Evolutionary conservation across 148 eudicot genomes (phyloP).

Genomic region (Gaultheria prostrata): DNA sequence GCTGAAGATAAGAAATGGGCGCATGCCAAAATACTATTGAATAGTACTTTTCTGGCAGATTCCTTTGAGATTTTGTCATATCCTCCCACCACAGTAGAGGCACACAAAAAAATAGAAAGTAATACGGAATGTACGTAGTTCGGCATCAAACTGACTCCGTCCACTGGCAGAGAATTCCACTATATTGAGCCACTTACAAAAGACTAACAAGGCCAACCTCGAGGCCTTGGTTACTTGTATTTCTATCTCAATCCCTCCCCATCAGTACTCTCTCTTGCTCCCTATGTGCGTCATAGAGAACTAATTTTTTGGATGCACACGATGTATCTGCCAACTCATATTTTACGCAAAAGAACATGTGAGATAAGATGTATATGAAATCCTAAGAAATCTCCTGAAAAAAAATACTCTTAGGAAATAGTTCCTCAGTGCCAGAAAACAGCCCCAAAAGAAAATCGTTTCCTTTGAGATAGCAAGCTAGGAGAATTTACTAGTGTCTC

Average conservation of each 20-base stretch:
- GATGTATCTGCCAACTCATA: background rate
- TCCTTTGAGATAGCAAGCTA: background rate
- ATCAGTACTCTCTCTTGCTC: background rate
- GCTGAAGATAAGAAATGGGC: background rate
- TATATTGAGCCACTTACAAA: background rate
- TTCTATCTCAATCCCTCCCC: background rate
- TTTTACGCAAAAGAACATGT: background rate
- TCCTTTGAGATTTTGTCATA: background rate
- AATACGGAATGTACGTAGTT: background rate
- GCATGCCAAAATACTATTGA: background rate
- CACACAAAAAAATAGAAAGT: background rate
- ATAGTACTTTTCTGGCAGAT: background rate
- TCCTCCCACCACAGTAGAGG: background rate
- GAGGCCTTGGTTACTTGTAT: background rate
- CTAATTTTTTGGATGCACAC: background rate
- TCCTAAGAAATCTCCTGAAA: background rate
- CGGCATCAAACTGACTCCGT: background rate
- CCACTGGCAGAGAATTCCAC: background rate
- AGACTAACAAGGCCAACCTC: background rate
- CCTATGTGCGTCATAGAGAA: background rate
- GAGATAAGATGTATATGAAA: background rate
- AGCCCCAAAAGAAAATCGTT: background rate
- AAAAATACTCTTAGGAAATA: background rate
- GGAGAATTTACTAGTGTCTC: background rate
- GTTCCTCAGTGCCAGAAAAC: background rate